These are phyloP conservation scores for Suillus discolor DNA, from an alignment of 768 basidiomycete species.

Conservation along the genomic window DNA sequence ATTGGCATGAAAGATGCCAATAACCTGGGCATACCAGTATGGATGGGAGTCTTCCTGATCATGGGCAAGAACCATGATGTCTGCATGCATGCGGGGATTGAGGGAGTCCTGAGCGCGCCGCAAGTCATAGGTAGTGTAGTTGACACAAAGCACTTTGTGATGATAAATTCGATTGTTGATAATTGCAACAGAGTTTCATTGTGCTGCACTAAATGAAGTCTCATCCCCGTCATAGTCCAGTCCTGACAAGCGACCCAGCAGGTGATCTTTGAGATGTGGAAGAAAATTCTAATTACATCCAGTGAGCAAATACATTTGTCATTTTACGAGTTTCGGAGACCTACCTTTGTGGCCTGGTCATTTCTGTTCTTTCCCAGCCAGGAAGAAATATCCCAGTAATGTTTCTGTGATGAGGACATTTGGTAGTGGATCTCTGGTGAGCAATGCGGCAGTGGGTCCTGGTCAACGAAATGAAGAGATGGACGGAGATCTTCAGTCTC, in stretches of 20 bases:
- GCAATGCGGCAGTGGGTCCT: slow-evolving; percentile 13
- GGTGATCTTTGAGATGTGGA: slow-evolving; percentile 20
- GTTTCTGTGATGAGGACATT: slow-evolving; percentile 16
- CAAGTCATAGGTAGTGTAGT: too few species aligned
- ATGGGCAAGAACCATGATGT: too few species aligned
- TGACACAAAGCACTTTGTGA: slow-evolving; percentile 17
- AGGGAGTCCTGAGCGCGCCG: too few species aligned
- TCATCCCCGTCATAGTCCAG: slow-evolving; percentile 31
- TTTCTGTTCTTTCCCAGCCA: slow-evolving; percentile 10
- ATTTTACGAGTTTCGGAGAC: background rate
- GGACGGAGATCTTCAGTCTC: background rate
- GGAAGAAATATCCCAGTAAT: slow-evolving; percentile 8
- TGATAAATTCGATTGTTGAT: slow-evolving; percentile 26
- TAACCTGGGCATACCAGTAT: too few species aligned
- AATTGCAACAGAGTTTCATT: slow-evolving; percentile 26
- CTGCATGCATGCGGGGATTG: too few species aligned
- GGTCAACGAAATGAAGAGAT: slow-evolving; percentile 11
- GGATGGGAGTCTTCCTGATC: too few species aligned
- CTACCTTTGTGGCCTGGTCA: slow-evolving; percentile 18
- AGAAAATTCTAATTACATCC: slow-evolving; percentile 23
- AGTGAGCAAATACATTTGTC: background rate
- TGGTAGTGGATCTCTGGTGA: slow-evolving; percentile 19
- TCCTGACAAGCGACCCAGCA: slow-evolving; percentile 14
- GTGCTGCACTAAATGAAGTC: slow-evolving; percentile 12
- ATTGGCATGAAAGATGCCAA: too few species aligned